These are phyloP conservation scores for Carex kokanica DNA, from an alignment of 176 grass and related monocot species.

Conservation along the genomic window DNA sequence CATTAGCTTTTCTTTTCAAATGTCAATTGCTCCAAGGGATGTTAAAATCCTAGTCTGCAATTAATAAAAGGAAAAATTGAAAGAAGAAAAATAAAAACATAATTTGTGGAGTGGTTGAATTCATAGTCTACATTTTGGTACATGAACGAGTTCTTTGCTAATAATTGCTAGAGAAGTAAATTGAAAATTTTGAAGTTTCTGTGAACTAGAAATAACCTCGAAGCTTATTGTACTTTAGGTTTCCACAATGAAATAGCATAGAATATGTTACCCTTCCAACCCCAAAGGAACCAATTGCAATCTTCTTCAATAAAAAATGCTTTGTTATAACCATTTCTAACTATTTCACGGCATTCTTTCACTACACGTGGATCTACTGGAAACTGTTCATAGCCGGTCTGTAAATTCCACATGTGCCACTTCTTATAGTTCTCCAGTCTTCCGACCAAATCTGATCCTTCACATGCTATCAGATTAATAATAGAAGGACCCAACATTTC, in stretches of 20 bases:
- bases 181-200: no score
- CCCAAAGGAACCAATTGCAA: conserved; percentile 31
- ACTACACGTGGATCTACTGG: conserved; percentile 17
- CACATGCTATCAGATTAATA: conserved; percentile 16
- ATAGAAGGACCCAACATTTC: background rate
- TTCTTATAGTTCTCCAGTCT: conserved; percentile 11
- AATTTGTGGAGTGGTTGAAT: no score
- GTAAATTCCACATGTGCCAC: conserved; percentile 28
- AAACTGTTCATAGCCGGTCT: conserved; percentile 26
- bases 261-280: conserved; percentile 33
- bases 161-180: background rate
- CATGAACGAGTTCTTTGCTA: no score
- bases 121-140: no score
- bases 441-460: background rate
- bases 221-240: background rate
- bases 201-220: no score
- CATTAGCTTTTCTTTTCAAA: no score
- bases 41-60: no score
- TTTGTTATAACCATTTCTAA: conserved; percentile 18
- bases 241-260: conserved; percentile 31
- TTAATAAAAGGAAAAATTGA: no score
- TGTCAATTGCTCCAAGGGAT: no score
- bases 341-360: background rate
- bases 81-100: no score
- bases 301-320: conserved; percentile 34